These are phyloP conservation scores for Galerina sulciceps DNA, from an alignment of 768 basidiomycete genomes.

Conservation along the genomic window DNA sequence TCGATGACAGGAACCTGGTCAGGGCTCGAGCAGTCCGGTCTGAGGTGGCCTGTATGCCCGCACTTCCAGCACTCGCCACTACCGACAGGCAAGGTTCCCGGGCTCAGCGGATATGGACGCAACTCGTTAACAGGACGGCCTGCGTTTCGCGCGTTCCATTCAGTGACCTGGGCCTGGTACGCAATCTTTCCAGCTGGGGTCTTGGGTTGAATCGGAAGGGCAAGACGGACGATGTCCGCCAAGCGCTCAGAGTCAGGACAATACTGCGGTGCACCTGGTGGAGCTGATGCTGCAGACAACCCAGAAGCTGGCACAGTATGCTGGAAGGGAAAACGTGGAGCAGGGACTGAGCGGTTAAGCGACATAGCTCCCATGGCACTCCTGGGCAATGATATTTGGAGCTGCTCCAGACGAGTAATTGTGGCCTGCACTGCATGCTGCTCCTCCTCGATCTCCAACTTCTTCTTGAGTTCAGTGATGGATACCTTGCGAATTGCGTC, in stretches of 20 bases:
- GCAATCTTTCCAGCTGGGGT: slow-evolving; percentile 17
- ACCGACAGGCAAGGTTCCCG: slow-evolving; percentile 21
- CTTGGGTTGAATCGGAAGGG: slow-evolving; percentile 13
- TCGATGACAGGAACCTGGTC: slow-evolving; percentile 15
- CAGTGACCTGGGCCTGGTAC: slow-evolving; percentile 15
- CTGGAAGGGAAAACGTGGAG: neutral
- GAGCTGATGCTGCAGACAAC: neutral
- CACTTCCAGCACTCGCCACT: slow-evolving; percentile 26
- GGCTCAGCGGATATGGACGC: slow-evolving; percentile 24
- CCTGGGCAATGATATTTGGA: neutral
- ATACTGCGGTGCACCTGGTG: neutral
- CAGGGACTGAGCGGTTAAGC: neutral
- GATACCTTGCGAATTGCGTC: slow-evolving; percentile 2
- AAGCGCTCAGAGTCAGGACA: slow-evolving; percentile 2
- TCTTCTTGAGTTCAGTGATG: slow-evolving; percentile 9
- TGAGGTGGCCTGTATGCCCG: slow-evolving; percentile 16
- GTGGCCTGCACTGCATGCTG: neutral
- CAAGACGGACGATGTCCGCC: neutral
- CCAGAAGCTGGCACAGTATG: neutral
- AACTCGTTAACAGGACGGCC: slow-evolving; percentile 4
- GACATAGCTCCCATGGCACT: neutral
- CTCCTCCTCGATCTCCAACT: slow-evolving; percentile 7
- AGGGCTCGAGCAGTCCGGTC: neutral
- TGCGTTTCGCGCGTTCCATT: neutral
- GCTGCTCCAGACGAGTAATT: neutral